Evolutionary conservation across 768 basidiomycete species (phyloP).

Genomic region (Kwoniella heveanensis): DNA sequence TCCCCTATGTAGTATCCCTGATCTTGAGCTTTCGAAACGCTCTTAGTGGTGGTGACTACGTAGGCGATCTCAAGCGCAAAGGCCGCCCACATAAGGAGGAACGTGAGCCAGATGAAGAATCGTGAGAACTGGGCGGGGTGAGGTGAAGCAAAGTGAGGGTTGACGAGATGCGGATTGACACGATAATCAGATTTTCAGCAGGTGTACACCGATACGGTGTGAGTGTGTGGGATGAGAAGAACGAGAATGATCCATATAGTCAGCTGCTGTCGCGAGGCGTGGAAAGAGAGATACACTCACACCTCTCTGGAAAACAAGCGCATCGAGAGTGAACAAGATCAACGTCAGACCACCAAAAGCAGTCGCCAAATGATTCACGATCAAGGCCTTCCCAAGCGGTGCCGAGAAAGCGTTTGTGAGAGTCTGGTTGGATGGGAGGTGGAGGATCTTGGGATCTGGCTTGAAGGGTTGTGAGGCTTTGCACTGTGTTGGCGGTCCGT

Average conservation of each 20-base stretch:
- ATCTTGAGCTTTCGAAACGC: neutral
- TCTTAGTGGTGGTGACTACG: neutral
- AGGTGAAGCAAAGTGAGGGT: no score
- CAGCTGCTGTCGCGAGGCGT: no score
- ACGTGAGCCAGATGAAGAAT: slow-evolving; percentile 7
- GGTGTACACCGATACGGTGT: no score
- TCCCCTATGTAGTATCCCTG: neutral
- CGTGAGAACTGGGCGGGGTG: slow-evolving; percentile 5
- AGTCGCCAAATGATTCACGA: slow-evolving; percentile 10
- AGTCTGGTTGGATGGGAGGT: slow-evolving; percentile 2
- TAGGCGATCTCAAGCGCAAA: slow-evolving; percentile 12
- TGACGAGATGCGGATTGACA: no score
- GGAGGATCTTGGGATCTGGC: neutral
- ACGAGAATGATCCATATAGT: no score
- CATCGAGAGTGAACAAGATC: slow-evolving; percentile 1
- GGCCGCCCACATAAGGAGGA: slow-evolving; percentile 16
- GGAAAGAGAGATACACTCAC: no score
- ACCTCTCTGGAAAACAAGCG: neutral
- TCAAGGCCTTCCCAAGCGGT: slow-evolving; percentile 7
- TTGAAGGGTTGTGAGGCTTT: slow-evolving; percentile 1
- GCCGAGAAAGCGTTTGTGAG: slow-evolving; percentile 5
- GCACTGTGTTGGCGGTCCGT: neutral
- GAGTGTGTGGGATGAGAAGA: no score
- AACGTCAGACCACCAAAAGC: slow-evolving; percentile 9
- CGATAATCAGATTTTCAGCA: no score